Evolutionary conservation across 306 rosid genomes (phyloP).

Genomic region (Adenanthera pavonina): DNA sequence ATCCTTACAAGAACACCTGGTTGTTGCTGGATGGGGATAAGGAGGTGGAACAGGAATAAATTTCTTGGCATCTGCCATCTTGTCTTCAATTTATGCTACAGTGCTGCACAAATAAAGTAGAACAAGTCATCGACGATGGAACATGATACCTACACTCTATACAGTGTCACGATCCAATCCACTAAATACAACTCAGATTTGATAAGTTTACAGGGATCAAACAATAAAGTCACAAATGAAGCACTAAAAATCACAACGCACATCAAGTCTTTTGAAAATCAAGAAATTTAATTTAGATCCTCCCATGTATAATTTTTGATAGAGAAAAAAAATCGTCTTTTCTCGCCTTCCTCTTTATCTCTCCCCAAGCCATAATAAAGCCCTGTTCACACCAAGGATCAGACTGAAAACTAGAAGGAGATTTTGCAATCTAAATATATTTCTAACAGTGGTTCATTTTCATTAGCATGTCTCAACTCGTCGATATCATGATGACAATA

Average conservation of each 20-base stretch:
- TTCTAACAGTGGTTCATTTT: background rate
- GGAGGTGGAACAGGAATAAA: conserved; percentile 59
- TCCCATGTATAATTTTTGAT: background rate
- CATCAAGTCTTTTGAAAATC: background rate
- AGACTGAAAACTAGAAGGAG: background rate
- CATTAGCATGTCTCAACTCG: conserved; percentile 3
- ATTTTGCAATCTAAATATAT: background rate
- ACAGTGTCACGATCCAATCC: background rate
- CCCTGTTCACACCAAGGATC: background rate
- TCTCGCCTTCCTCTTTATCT: background rate
- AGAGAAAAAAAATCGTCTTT: background rate
- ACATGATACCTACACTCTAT: background rate
- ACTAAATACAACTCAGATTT: background rate
- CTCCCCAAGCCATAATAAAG: background rate
- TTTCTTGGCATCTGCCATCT: conserved; percentile 48
- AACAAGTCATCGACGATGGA: background rate
- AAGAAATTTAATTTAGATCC: background rate
- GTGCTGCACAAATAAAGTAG: conserved; percentile 41
- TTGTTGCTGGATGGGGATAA: conserved; percentile 48
- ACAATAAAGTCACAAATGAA: background rate
- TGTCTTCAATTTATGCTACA: conserved; percentile 17
- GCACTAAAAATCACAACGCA: background rate
- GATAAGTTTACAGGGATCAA: conserved; percentile 3
- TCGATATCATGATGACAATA: background rate
- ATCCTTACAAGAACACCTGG: conserved; percentile 31